A percentile compares a stretch with the other conserved stretches of the same genome.
Evolutionary conservation across 805 yeast species (phyloP).

Genomic region (Saturnispora silvae): DNA sequence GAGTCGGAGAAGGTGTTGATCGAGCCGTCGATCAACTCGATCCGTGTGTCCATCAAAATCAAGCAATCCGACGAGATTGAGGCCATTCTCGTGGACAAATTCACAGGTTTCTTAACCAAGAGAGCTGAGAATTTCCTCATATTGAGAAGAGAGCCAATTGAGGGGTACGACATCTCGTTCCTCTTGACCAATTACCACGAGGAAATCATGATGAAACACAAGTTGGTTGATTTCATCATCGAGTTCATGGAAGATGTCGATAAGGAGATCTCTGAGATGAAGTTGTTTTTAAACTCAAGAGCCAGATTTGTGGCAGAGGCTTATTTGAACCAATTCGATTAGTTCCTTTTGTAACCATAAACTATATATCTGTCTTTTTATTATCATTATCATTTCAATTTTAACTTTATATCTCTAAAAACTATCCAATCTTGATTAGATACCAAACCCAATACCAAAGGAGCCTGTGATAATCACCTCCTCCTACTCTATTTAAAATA

Average conservation of each 20-base stretch:
- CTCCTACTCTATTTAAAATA: too few relatives aligned
- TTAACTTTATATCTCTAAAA: not conserved
- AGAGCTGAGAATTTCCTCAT: constrained; percentile 93
- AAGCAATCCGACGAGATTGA: constrained; percentile 98
- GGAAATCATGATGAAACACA: constrained; percentile 89
- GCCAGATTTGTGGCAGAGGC: constrained; percentile 98
- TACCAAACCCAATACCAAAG: too few relatives aligned
- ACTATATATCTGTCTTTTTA: too few relatives aligned
- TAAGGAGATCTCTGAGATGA: constrained; percentile 97
- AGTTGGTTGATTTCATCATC: constrained; percentile 90
- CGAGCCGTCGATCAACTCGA: constrained; percentile 89
- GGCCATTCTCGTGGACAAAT: constrained; percentile 85
- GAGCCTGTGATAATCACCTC: too few relatives aligned
- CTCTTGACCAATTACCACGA: constrained; percentile 90
- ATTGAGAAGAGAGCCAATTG: constrained; percentile 80
- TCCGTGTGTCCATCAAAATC: constrained; percentile 81
- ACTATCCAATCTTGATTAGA: too few relatives aligned
- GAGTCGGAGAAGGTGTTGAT: constrained; percentile 88
- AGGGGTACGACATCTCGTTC: constrained; percentile 89
- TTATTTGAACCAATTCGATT: constrained; percentile 81
- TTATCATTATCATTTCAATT: not conserved
- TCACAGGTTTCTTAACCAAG: constrained; percentile 85
- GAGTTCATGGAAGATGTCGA: constrained; percentile 99
- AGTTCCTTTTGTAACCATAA: constrained; percentile 8
- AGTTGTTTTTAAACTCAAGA: constrained; percentile 89